Evolutionary conservation across 306 rosid species (phyloP), one percentile per base, ranked within the genome.

Genomic region (Vigna angularis): DNA sequence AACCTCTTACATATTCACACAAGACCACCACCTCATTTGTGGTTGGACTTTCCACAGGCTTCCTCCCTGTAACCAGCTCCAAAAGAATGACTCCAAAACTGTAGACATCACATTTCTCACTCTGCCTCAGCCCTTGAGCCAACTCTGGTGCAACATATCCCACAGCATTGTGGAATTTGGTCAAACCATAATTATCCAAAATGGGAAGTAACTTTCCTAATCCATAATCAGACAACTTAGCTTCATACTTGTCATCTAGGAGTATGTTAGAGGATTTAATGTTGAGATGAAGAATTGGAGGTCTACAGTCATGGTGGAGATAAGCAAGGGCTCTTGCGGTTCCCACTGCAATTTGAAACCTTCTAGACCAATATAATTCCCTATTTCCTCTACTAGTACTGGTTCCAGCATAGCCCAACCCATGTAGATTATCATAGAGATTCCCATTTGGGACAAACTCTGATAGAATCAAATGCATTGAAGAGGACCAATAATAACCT

Each of bases 131-230:
- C 77, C 98, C 86, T 70, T 96, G 98, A 74, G 98, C 94, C 76
- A 96, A 84, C 86, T 96, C 99, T 5, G 98, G 99, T 9, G 99
- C 99, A 53, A 96, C 98, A 51, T 96, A 96, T 16, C 99, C 99
- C 9, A 96, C 97, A 0, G 87, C 88, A 48, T 71, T 93, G 88
- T 92, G 99, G 84, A 85, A 93, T 76, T 91, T 91, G 73, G 98
- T 95, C 67, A 89, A 55, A 70, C 91, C 97, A 15, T 91, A 80
- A 44, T 90, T 89, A 77, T 89, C 97, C 90, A 93, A 87, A 79
- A 93, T 86, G 42, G 99, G 98, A 78, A 96, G 98, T 81, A 96
- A 82, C 83, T 91, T 96, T 16, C 88, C 97, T 76, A 96, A 79
- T 17, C 99, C 99, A 64, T 86, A 96, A 86, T 96, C 98, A 5